These are phyloP conservation scores for Achlya hypogyna DNA, from an alignment of 352 stramenopile species.

Conservation along the genomic window DNA sequence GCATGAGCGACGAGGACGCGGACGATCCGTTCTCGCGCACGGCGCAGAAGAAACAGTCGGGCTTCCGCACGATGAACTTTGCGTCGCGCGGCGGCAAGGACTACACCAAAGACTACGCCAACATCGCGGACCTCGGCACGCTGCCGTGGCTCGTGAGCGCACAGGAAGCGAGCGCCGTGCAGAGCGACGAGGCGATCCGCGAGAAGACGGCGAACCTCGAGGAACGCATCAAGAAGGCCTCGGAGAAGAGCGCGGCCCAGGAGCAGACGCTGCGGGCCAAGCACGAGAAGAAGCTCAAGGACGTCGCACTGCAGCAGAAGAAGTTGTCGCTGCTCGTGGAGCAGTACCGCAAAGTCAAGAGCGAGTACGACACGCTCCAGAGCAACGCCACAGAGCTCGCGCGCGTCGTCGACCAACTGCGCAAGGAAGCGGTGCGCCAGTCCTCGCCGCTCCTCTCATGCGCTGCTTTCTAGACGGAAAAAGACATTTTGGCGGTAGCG, in stretches of 20 bases:
- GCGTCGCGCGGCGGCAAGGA: slow-evolving; percentile 70
- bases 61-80: slow-evolving; percentile 82
- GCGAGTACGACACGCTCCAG: slow-evolving; percentile 74
- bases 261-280: slow-evolving; percentile 64
- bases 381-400: slow-evolving; percentile 49
- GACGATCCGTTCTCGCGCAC: slow-evolving; percentile 82
- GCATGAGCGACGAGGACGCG: slow-evolving; percentile 36
- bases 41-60: slow-evolving; percentile 75
- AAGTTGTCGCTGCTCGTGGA: slow-evolving; percentile 70
- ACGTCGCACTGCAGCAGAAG: slow-evolving; percentile 60
- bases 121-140: slow-evolving; percentile 59
- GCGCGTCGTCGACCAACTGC: slow-evolving; percentile 55
- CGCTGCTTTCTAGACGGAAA: slow-evolving; percentile 57
- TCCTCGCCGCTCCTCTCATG: slow-evolving; percentile 10
- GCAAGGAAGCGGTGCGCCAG: slow-evolving; percentile 79
- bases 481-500: slow-evolving; percentile 74
- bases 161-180: slow-evolving; percentile 54
- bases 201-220: slow-evolving; percentile 85
- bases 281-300: slow-evolving; percentile 66
- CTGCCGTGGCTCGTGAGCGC: slow-evolving; percentile 81
- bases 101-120: slow-evolving; percentile 85
- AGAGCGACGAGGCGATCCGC: slow-evolving; percentile 75
- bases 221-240: slow-evolving; percentile 82
- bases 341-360: slow-evolving; percentile 74
- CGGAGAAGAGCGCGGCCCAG: slow-evolving; percentile 46